Evolutionary conservation across 2,329 filamentous ascomycete genomes (phyloP).

Genomic region (Biscogniauxia sp.): DNA sequence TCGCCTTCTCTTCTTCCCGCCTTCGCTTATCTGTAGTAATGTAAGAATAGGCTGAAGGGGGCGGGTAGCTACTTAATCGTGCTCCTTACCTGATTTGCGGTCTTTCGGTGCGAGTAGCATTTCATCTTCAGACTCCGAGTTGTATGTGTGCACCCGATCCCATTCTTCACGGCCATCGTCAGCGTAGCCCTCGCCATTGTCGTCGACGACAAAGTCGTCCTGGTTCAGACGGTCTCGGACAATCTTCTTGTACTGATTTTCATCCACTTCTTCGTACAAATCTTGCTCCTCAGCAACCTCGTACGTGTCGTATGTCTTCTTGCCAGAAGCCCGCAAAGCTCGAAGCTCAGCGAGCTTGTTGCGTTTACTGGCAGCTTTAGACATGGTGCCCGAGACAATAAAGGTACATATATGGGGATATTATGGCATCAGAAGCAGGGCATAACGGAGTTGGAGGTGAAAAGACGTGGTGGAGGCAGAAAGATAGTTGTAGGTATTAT

Average conservation of each 20-base stretch:
- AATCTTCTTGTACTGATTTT: slow-evolving; percentile 95
- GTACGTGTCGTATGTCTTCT: slow-evolving; percentile 86
- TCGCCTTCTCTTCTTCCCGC: slow-evolving; percentile 81
- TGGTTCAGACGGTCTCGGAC: slow-evolving; percentile 84
- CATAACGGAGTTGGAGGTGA: background rate
- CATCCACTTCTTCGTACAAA: slow-evolving; percentile 94
- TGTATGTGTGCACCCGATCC: slow-evolving; percentile 67
- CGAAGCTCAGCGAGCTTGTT: slow-evolving; percentile 73
- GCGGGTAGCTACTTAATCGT: slow-evolving; percentile 21
- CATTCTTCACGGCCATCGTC: slow-evolving; percentile 96
- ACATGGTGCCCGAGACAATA: slow-evolving; percentile 34
- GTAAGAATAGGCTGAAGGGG: slow-evolving; percentile 9
- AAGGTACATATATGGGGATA: background rate
- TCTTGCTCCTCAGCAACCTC: slow-evolving; percentile 79
- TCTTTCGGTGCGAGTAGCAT: slow-evolving; percentile 44
- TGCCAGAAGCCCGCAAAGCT: slow-evolving; percentile 82
- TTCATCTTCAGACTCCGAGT: slow-evolving; percentile 76
- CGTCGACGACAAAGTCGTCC: slow-evolving; percentile 97
- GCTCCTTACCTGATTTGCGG: slow-evolving; percentile 46
- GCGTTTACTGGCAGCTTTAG: slow-evolving; percentile 41
- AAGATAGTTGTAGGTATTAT: slow-evolving; percentile 9
- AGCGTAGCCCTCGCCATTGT: slow-evolving; percentile 95
- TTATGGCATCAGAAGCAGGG: background rate
- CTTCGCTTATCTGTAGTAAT: slow-evolving; percentile 70
- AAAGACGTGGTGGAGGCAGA: slow-evolving; percentile 5